Base-by-base conservation (phyloP, 2,329 filamentous ascomycete species). In the Penicillium sp. region DNA sequence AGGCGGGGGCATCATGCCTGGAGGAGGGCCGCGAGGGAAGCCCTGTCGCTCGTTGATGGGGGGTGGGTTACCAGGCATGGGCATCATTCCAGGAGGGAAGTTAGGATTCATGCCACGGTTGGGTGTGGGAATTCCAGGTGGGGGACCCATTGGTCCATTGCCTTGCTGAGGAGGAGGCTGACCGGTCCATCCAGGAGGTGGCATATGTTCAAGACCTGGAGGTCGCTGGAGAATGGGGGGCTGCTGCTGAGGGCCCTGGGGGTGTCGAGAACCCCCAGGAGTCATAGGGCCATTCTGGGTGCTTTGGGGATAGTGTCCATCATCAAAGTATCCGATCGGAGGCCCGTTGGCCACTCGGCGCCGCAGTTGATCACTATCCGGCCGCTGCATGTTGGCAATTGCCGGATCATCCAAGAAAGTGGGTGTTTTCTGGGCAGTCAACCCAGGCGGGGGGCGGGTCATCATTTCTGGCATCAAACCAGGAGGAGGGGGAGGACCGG, bases 1-100 rank as follows among this genome's bases (percentile, higher is more conserved):
- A 3, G 76, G 77, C 21, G 76, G 77, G 27, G 76, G 76, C 65
- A 76, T 75, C 74, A 78, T 78, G 45, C 76, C 76, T 11, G 76
- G 76, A 11, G 76, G 67, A 49, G 70, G 71, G 2, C 68, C 71
- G 51, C 75, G 75, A 45, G 76, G 72, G 51, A 76, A 74, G 22
- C 65, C 66, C 57, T 74, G 71, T 22, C 74, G 70, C 29, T 76
- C 74, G 48, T 66, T 72, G 13, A 71, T 64, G 22, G 73, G 70
- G 49, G 69, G 69, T 68, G 78, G 73, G 57, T 77, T 79, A 19
- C 76, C 77, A 4, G 77, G 77, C 24, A 76, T 77, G 21, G 77
- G 76, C 64, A 76, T 74, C 74, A 78, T 78, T 47, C 76, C 76
- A n/a, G 76, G 76, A 13, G 76, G 67, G 53, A 76, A 75, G 21